Percentiles rank a stretch among this genome's conserved stretches.
Evolutionary conservation across 805 yeast genomes (phyloP).

Genomic region (Ogataea nonfermentans): DNA sequence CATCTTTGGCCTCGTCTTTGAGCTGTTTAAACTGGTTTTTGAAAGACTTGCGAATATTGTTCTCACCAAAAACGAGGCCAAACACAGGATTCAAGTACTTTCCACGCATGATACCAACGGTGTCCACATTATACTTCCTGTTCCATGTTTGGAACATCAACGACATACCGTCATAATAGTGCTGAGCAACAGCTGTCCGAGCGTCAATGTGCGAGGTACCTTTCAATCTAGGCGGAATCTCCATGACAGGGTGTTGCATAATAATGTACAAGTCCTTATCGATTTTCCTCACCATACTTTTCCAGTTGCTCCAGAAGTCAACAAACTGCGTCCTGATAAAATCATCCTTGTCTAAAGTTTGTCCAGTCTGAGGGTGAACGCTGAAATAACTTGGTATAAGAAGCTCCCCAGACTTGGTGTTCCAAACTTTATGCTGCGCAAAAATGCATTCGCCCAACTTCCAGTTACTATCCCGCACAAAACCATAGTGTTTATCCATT

Average conservation of each 20-base stretch:
- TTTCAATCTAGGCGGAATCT: slow-evolving; percentile 66
- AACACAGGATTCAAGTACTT: slow-evolving; percentile 68
- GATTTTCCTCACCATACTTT: slow-evolving; percentile 44
- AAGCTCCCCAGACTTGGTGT: slow-evolving; percentile 38
- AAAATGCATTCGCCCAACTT: slow-evolving; percentile 71
- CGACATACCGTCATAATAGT: slow-evolving; percentile 93
- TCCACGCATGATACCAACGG: slow-evolving; percentile 82
- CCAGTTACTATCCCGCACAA: slow-evolving; percentile 67
- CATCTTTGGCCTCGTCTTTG: slow-evolving; percentile 56
- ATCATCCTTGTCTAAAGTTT: slow-evolving; percentile 44
- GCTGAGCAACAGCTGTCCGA: slow-evolving; percentile 76
- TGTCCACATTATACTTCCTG: slow-evolving; percentile 76
- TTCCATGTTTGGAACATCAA: slow-evolving; percentile 92
- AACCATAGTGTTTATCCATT: slow-evolving; percentile 65
- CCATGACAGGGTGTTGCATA: slow-evolving; percentile 80
- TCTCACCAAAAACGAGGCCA: slow-evolving; percentile 80
- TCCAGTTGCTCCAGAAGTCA: slow-evolving; percentile 54
- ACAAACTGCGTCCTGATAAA: slow-evolving; percentile 68
- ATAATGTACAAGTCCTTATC: slow-evolving; percentile 52
- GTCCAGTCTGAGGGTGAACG: slow-evolving; percentile 38
- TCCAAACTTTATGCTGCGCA: slow-evolving; percentile 82
- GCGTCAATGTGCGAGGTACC: slow-evolving; percentile 54
- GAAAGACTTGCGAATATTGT: slow-evolving; percentile 70
- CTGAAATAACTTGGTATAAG: slow-evolving; percentile 52
- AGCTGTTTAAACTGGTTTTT: slow-evolving; percentile 66